Conservation (phyloP, 2,329 filamentous ascomycete species). For the Pleoardoris graminearum region DNA sequence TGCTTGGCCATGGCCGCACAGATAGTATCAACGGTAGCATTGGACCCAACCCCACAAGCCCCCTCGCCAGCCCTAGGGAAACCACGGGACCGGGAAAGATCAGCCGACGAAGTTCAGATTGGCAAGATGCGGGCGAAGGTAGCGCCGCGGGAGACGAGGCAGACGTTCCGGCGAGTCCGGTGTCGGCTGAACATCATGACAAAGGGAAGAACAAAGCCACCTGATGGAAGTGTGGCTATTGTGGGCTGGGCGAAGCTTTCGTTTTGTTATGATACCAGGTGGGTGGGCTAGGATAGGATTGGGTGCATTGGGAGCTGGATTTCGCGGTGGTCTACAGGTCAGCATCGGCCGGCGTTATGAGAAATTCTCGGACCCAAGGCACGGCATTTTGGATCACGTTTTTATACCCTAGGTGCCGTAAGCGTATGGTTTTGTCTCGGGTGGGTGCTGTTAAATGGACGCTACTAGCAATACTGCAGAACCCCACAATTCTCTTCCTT, state of each 20-base stretch:
- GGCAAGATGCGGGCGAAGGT: slow-evolving; percentile 39
- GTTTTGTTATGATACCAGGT: slow-evolving; percentile 1
- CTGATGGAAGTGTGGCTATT: background rate
- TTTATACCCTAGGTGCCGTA: slow-evolving; percentile 17
- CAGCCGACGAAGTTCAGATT: slow-evolving; percentile 42
- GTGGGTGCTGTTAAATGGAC: background rate
- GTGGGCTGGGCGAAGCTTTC: background rate
- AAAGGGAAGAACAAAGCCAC: slow-evolving; percentile 17
- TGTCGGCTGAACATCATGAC: slow-evolving; percentile 14
- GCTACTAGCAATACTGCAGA: background rate
- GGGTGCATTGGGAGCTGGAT: background rate
- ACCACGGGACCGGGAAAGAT: slow-evolving; percentile 36
- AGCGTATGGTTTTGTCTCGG: background rate
- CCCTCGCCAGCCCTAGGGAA: slow-evolving; percentile 60
- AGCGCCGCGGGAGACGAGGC: slow-evolving; percentile 33
- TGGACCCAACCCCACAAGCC: slow-evolving; percentile 58
- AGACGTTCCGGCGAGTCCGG: slow-evolving; percentile 15
- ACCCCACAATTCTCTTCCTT: background rate
- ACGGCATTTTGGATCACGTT: slow-evolving; percentile 4
- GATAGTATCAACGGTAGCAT: slow-evolving; percentile 83
- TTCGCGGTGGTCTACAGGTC: background rate
- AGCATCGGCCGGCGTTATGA: slow-evolving; percentile 5
- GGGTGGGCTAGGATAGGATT: background rate
- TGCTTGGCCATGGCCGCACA: slow-evolving; percentile 74
- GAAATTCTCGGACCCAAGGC: background rate